Evolutionary conservation across 2,329 filamentous ascomycete genomes (phyloP), one percentile per base, ranked within the genome.

Genomic region (Colletotrichum viniferum): DNA sequence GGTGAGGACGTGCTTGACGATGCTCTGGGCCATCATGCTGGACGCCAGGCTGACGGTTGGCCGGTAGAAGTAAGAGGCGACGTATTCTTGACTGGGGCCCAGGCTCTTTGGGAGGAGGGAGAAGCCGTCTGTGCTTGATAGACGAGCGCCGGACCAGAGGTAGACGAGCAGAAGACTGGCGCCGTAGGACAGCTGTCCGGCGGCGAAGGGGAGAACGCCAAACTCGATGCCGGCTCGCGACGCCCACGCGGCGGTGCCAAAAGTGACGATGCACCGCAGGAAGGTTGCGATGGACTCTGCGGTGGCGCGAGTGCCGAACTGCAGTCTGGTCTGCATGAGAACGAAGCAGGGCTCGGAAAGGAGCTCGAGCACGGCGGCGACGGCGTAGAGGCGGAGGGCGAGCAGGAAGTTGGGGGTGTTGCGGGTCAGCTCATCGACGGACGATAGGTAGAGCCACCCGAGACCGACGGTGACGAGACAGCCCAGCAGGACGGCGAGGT

Each of bases 1-100:
- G 0, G 97, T 98, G 68, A 99, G 90, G 68, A 98, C 83, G 82
- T 98, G 96, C 84, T 99, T 99, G 80, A 98, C 92, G 24, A 95
- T 85, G 43, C 95, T 96, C 85, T 99, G 97, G 8, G 96, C 87
- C 85, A 96, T 96, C 83, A 98, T 91, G 80, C 94, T 97, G n/a
- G 90, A 88, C 5, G 94, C 94, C 5, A 98, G 90, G 18, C 90
- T 90, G 32, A 97, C 86, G 2, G 97, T 92, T 3, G 92, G 90
- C 13, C 86, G 86, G 74, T 95, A 94, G 81, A 98, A 95, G 77
- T 90, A 90, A 4, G 88, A 88, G 5, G 89, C 78, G 61, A 91
- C 79, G 79, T 92, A 94, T n/a, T 82, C 78, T 7, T 72, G 24
- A 1, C 78, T 66, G 2, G 76, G 62, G 2, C 76, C 28, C 32